Percentiles rank a stretch among this genome's conserved stretches.
phyloP scores from a whole-genome alignment of 345 rosid genomes.

The Brassica juncea region DNA sequence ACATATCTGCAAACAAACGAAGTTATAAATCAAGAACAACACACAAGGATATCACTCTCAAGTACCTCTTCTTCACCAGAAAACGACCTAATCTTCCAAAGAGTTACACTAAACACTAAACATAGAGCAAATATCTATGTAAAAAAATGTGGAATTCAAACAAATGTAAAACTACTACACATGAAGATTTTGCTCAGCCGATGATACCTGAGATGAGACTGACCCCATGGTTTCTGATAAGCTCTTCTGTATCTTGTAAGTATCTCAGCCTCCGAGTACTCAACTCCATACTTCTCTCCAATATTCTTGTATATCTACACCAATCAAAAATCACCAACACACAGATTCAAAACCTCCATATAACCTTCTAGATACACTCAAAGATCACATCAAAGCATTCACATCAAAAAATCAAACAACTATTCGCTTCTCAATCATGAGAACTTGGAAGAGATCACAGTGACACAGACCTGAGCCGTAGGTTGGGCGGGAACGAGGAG shows the following conservation, averaged over 20 bases:
- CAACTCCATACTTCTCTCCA: slow-evolving; percentile 92
- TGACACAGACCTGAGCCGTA: slow-evolving; percentile 71
- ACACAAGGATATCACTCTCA: background rate
- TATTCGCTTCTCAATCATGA: background rate
- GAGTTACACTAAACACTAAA: background rate
- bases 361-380: background rate
- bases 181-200: background rate
- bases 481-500: slow-evolving; percentile 96
- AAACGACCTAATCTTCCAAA: background rate
- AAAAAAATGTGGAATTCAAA: background rate
- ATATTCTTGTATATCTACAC: slow-evolving; percentile 78
- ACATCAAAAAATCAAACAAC: no score
- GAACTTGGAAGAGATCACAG: background rate
- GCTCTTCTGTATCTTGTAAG: slow-evolving; percentile 79
- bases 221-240: slow-evolving; percentile 94
- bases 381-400: background rate
- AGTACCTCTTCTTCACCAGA: background rate
- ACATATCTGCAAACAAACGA: slow-evolving; percentile 63
- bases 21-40: background rate
- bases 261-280: slow-evolving; percentile 87
- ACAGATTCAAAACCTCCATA: background rate
- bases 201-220: slow-evolving; percentile 85
- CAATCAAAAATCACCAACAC: background rate
- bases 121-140: background rate
- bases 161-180: no score